phyloP scores from a whole-genome alignment of 768 basidiomycete genomes.

The Lactarius indigo region DNA sequence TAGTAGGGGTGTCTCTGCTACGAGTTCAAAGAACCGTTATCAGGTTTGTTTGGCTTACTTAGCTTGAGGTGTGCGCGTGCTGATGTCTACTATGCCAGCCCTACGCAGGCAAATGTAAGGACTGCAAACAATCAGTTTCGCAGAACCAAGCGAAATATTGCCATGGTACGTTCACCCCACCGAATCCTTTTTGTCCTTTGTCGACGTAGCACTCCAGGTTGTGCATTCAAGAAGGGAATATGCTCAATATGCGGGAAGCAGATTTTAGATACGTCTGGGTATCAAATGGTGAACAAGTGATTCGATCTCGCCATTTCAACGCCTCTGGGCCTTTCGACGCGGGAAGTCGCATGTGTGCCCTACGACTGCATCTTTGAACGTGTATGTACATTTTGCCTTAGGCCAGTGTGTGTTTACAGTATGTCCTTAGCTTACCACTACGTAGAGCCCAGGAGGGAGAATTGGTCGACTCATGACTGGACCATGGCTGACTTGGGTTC shows the following conservation, averaged over 20 bases:
- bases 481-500: neutral
- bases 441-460: slow-evolving; percentile 80
- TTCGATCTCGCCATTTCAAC: slow-evolving; percentile 18
- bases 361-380: neutral
- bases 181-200: slow-evolving; percentile 3
- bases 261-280: slow-evolving; percentile 79
- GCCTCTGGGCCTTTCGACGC: neutral
- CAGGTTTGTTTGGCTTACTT: slow-evolving; percentile 46
- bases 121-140: slow-evolving; percentile 78
- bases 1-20: slow-evolving; percentile 29
- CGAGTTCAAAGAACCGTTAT: slow-evolving; percentile 71
- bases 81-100: slow-evolving; percentile 46
- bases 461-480: slow-evolving; percentile 28
- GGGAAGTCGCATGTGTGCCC: slow-evolving; percentile 3
- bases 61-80: slow-evolving; percentile 16
- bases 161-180: slow-evolving; percentile 53
- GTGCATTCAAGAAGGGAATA: slow-evolving; percentile 82
- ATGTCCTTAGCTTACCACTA: neutral
- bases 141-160: slow-evolving; percentile 90
- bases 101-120: slow-evolving; percentile 83
- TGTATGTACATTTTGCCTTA: slow-evolving; percentile 8
- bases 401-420: slow-evolving; percentile 1
- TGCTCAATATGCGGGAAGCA: slow-evolving; percentile 87
- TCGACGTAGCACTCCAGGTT: slow-evolving; percentile 46
- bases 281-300: slow-evolving; percentile 81